Evolutionary conservation across 2,329 filamentous ascomycete species (phyloP).

Genomic region (Nannizzia gypsea): DNA sequence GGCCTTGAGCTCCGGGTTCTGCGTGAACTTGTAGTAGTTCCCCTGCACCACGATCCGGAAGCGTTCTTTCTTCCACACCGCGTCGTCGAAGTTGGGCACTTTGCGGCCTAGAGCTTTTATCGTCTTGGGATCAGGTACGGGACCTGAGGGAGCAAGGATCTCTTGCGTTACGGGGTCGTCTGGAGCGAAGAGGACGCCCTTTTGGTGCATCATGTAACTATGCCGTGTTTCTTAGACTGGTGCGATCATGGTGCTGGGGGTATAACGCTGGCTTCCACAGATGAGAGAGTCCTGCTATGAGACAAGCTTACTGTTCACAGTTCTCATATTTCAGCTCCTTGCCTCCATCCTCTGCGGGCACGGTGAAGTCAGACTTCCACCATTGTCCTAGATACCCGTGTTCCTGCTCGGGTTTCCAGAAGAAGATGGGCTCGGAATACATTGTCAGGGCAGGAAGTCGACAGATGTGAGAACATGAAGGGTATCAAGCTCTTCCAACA

Average conservation of each 20-base stretch:
- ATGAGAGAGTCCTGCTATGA: neutral
- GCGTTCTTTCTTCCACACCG: conserved; percentile 20
- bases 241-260: neutral
- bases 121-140: conserved; percentile 16
- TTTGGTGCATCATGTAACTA: conserved; percentile 26
- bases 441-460: neutral
- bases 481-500: neutral
- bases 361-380: conserved; percentile 16
- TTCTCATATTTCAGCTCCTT: conserved; percentile 14
- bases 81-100: conserved; percentile 23
- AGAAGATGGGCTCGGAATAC: conserved; percentile 13
- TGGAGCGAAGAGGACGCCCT: conserved; percentile 24
- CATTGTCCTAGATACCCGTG: conserved; percentile 18
- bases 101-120: conserved; percentile 22
- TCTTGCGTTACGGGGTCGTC: conserved; percentile 19
- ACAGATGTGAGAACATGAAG: neutral
- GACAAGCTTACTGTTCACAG: conserved; percentile 13
- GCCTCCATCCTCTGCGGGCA: neutral
- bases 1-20: conserved; percentile 20
- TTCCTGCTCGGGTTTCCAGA: conserved; percentile 17
- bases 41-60: conserved; percentile 23
- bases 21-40: conserved; percentile 25
- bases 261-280: neutral
- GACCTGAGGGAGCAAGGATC: conserved; percentile 18
- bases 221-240: neutral